Percentiles rank a stretch among this genome's conserved stretches.
phyloP scores from a whole-genome alignment of 208 protist genomes.

The Entamoeba invadens region DNA sequence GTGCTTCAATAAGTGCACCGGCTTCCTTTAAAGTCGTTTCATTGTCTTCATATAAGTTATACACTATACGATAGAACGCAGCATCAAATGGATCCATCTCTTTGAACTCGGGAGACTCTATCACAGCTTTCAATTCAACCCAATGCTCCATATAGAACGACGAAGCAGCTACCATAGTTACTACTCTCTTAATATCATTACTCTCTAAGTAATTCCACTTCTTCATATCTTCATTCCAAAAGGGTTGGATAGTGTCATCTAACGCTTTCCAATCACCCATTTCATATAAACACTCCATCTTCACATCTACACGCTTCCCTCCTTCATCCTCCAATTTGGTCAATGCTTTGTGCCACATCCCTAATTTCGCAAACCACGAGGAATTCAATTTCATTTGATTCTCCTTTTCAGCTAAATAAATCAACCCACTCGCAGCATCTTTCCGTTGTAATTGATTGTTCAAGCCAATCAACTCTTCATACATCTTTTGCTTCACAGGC shows the following conservation, averaged over 20 bases:
- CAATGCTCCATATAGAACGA: neutral
- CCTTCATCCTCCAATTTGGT: neutral
- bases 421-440: neutral
- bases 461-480: neutral
- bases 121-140: neutral
- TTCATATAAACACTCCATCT: neutral
- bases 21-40: too few relatives aligned
- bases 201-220: neutral
- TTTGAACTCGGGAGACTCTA: neutral
- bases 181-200: neutral
- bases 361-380: neutral
- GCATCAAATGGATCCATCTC: neutral
- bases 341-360: neutral
- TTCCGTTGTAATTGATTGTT: neutral
- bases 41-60: too few relatives aligned
- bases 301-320: neutral
- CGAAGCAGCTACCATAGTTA: neutral
- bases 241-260: neutral
- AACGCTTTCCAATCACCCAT: neutral
- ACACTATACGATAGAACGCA: neutral
- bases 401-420: neutral
- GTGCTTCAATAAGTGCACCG: too few relatives aligned
- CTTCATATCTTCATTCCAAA: neutral
- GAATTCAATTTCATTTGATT: neutral
- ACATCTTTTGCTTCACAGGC: neutral